These are phyloP conservation scores for Solidago caesia DNA, from an alignment of 129 eudicot genomes.

Conservation along the genomic window DNA sequence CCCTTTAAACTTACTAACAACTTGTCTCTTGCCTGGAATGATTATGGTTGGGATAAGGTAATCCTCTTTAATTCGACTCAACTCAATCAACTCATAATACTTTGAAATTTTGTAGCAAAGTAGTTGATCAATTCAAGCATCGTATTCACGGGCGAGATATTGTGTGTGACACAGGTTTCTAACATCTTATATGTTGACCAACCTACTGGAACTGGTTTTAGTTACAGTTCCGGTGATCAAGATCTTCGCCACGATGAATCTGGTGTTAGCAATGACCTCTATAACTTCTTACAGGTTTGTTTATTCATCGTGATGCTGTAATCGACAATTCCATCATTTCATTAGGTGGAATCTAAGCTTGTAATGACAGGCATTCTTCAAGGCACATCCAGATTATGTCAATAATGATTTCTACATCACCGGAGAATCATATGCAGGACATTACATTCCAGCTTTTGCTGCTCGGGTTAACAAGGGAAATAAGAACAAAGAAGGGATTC, in stretches of 20 bases:
- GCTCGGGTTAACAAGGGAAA: conserved; percentile 37
- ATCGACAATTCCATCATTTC: conserved; percentile 1
- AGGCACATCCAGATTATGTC: conserved; percentile 60
- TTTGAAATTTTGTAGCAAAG: neutral
- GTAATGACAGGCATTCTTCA: conserved; percentile 60
- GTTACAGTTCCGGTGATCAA: conserved; percentile 36
- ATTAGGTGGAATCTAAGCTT: conserved; percentile 14
- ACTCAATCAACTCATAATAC: conserved; percentile 12
- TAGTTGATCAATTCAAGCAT: neutral
- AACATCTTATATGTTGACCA: conserved; percentile 40
- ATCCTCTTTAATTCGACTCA: neutral
- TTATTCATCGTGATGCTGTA: neutral
- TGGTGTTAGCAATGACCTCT: conserved; percentile 75
- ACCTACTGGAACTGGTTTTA: conserved; percentile 35
- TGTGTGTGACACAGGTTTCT: conserved; percentile 49
- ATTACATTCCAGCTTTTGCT: conserved; percentile 48
- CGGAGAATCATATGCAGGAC: conserved; percentile 97
- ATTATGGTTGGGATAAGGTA: conserved; percentile 94
- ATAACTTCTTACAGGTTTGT: conserved; percentile 84
- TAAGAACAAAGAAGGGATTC: conserved; percentile 41
- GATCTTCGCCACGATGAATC: conserved; percentile 34
- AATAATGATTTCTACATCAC: conserved; percentile 83
- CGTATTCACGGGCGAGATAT: neutral
- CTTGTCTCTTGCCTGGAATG: conserved; percentile 76
- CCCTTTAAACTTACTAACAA: conserved; percentile 68